Percentiles rank a stretch among this genome's conserved stretches.
Evolutionary conservation across 2,329 filamentous ascomycete genomes (phyloP).

Genomic region (Aureobasidium uvarum): DNA sequence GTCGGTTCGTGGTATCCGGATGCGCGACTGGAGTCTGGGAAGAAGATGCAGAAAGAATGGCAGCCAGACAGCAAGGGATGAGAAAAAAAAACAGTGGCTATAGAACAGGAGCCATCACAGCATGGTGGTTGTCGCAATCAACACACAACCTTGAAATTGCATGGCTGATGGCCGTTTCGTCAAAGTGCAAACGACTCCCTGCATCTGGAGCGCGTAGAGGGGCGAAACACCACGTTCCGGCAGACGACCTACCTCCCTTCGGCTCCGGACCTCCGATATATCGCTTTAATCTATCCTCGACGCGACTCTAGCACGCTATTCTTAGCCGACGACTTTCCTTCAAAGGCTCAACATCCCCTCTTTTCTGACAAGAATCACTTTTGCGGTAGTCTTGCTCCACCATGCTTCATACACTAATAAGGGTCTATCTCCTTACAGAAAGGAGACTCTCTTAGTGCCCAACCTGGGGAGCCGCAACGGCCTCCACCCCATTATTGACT

Average conservation of each 20-base stretch:
- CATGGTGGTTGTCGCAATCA: conserved; percentile 8
- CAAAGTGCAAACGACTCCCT: not conserved
- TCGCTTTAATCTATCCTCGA: not conserved
- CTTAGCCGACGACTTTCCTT: not conserved
- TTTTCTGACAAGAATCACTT: not conserved
- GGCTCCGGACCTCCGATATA: conserved; percentile 7
- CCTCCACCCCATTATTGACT: not conserved
- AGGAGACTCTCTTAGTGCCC: not conserved
- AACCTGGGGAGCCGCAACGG: conserved; percentile 12
- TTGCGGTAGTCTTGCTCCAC: not conserved
- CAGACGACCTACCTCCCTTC: not conserved
- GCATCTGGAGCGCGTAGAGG: not conserved
- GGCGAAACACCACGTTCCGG: conserved; percentile 8
- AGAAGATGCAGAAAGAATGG: not conserved
- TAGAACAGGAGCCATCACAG: conserved; percentile 5
- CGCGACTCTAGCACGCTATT: not conserved
- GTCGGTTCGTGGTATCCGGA: not conserved
- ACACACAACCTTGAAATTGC: not conserved
- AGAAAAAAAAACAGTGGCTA: not conserved
- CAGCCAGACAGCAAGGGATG: not conserved
- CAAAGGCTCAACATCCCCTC: not conserved
- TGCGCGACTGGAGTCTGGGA: not conserved
- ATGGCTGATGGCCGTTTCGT: conserved; percentile 15
- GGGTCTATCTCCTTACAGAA: not conserved
- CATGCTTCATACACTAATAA: not conserved